Evolutionary conservation across 2,329 filamentous ascomycete genomes (phyloP).

Genomic region (Chalaropsis thielavioides): DNA sequence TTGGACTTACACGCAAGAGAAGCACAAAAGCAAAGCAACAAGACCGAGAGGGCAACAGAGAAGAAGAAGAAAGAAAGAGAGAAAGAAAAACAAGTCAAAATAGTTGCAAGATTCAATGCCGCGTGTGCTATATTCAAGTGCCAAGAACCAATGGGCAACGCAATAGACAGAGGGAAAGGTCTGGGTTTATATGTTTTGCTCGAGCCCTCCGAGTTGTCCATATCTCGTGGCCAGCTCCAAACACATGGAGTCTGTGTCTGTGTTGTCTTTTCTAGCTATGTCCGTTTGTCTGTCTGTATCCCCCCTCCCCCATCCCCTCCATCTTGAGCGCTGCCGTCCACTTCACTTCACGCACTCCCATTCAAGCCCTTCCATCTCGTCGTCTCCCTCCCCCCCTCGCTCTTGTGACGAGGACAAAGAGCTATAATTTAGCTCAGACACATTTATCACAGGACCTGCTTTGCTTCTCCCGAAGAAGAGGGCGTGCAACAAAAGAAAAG

Average conservation of each 20-base stretch:
- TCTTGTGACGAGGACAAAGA: slow-evolving; percentile 6
- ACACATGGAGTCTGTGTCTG: not conserved
- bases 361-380: not conserved
- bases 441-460: not conserved
- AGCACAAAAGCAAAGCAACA: not conserved
- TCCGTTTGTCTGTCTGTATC: not conserved
- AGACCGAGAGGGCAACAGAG: not conserved
- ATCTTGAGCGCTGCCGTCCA: not conserved
- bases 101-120: no score
- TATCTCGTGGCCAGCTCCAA: not conserved
- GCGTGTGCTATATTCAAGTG: no score
- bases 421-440: not conserved
- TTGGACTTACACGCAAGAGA: not conserved
- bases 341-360: not conserved
- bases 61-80: not conserved
- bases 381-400: not conserved
- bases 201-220: not conserved
- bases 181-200: slow-evolving; percentile 2
- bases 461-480: not conserved
- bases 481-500: not conserved
- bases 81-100: no score
- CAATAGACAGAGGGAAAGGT: not conserved
- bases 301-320: not conserved
- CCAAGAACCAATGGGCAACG: not conserved
- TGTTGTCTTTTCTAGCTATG: not conserved